Evolutionary conservation across 306 rosid genomes (phyloP), one percentile per base, ranked within the genome.

Genomic region (Casuarina equisetifolia): DNA sequence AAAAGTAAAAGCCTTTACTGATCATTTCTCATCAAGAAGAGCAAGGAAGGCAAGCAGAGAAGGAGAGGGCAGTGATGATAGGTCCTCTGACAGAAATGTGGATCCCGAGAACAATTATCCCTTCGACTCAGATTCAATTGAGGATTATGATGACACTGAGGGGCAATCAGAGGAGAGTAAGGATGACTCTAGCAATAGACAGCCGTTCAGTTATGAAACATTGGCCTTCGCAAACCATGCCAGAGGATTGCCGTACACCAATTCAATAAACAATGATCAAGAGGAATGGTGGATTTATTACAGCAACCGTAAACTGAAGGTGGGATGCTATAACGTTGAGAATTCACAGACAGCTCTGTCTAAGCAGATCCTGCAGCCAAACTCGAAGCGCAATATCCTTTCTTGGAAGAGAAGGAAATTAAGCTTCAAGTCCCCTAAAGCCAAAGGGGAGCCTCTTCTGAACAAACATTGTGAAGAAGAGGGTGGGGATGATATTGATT

Each of bases 401-500:
- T 87, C 99, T 40, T 96, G 99, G 99, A 91, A 94, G 88, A 96
- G 93, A 96, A 92, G 99, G 80, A 96, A 93, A 89, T 74, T 96
- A 88, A 96, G 96, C 81, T 96, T 96, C 88, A 91, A 94, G 77
- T 91, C 99, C 73, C 98, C 96, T 46, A 93, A 96, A 76, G 87
- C 94, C 63, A 92, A 93, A 80, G 99, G 99, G 69, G 99, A 96
- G 80, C 99, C 99, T 0, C 81, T 96, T 86, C 61, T 92, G n/a
- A 96, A 96, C 88, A 92, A 90, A 81, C 96, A 87, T 10, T 90
- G 93, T 15, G 98, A 91, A 12, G 99, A 96, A 80, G 99, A 91
- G 90, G 99, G 99, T n/a, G 98, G 99, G 40, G 99, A 96, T 90
- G 99, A 96, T 83, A 96, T 96, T 61, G 99, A 96, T 85, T 90